phyloP scores from a whole-genome alignment of 345 rosid species.

The Sonneratia alba region DNA sequence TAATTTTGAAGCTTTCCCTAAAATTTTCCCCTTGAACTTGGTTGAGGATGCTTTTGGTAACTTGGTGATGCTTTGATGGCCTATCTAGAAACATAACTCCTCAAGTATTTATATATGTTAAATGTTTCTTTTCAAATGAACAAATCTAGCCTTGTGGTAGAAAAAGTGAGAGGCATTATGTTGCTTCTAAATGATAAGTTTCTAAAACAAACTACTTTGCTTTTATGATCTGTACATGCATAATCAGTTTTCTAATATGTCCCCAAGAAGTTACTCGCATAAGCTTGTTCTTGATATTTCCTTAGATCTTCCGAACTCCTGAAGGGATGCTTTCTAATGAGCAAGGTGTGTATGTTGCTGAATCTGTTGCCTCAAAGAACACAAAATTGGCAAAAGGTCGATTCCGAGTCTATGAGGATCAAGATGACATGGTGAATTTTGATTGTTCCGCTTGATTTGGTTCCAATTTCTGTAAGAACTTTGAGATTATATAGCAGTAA shows the following conservation, averaged over 20 bases:
- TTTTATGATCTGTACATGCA: not conserved
- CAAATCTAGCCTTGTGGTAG: not conserved
- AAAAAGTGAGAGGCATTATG: not conserved
- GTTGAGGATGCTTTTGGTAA: not conserved
- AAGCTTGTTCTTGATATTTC: slow-evolving; percentile 9
- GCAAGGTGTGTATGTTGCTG: slow-evolving; percentile 82
- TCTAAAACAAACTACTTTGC: not conserved
- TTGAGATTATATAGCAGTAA: not conserved
- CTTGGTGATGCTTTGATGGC: not conserved
- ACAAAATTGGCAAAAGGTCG: slow-evolving; percentile 56
- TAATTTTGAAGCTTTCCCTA: not conserved
- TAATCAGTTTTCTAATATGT: not conserved
- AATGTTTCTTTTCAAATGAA: not conserved
- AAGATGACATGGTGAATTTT: slow-evolving; percentile 26
- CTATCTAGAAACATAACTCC: not conserved
- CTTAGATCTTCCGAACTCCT: slow-evolving; percentile 76
- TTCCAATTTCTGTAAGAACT: not conserved
- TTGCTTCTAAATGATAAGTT: not conserved
- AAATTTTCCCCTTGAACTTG: not conserved
- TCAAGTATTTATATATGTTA: not conserved
- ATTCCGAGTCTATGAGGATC: slow-evolving; percentile 38
- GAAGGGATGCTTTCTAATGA: slow-evolving; percentile 86
- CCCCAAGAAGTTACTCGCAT: not conserved
- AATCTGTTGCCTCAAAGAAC: slow-evolving; percentile 55
- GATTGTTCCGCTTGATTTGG: not conserved